Conservation (phyloP, 768 basidiomycete genomes). For the Coprinopsis cinerea region DNA sequence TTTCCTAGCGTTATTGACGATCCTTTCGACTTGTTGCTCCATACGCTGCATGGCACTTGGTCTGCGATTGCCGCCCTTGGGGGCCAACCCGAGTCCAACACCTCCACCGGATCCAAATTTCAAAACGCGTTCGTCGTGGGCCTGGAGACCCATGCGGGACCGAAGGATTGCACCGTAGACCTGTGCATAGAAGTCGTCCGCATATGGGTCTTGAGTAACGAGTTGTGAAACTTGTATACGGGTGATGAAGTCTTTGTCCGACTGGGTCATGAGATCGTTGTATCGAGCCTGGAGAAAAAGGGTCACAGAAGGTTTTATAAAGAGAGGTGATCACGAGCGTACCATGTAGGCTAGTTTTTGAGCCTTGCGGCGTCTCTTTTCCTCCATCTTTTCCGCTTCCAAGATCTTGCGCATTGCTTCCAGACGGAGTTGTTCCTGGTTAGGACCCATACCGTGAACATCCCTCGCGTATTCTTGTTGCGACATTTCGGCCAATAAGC, state of each 20-base stretch:
- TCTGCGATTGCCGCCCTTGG: slow-evolving; percentile 61
- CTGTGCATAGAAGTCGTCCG: slow-evolving; percentile 98
- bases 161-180: slow-evolving; percentile 85
- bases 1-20: slow-evolving; percentile 86
- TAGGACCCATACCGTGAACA: slow-evolving; percentile 41
- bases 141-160: slow-evolving; percentile 68
- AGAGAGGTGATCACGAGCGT: slow-evolving; percentile 15
- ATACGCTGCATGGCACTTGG: slow-evolving; percentile 88
- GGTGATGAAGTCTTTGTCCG: slow-evolving; percentile 99
- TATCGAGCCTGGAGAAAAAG: slow-evolving; percentile 65
- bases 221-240: slow-evolving; percentile 98
- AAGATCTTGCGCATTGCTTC: slow-evolving; percentile 88
- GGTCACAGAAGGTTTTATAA: slow-evolving; percentile 6
- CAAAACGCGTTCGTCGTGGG: slow-evolving; percentile 71
- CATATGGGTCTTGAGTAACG: slow-evolving; percentile 94
- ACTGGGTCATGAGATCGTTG: slow-evolving; percentile 94
- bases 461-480: slow-evolving; percentile 64
- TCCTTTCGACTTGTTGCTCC: slow-evolving; percentile 93
- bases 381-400: slow-evolving; percentile 86
- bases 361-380: slow-evolving; percentile 73
- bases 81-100: slow-evolving; percentile 75
- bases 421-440: slow-evolving; percentile 64
- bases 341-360: slow-evolving; percentile 90
- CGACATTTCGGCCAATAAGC: slow-evolving; percentile 70
- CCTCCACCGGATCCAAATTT: slow-evolving; percentile 82